Percentiles rank a stretch among this genome's conserved stretches.
phyloP scores from a whole-genome alignment of 2,329 filamentous ascomycete species.

The Boeremia exigua region DNA sequence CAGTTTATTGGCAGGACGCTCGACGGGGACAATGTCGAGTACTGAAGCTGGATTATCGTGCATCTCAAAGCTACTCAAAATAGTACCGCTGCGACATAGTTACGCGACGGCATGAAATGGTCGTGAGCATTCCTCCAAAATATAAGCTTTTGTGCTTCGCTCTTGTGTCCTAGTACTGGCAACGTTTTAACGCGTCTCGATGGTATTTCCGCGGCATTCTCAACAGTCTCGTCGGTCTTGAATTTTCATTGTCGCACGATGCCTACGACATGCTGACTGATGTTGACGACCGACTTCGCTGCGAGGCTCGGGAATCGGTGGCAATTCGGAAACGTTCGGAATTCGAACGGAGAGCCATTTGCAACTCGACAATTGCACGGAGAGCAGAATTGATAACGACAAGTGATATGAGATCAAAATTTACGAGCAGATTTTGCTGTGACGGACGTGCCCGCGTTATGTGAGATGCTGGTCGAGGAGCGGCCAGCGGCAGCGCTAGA shows the following conservation, averaged over 20 bases:
- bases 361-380: not conserved
- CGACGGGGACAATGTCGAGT: slow-evolving; percentile 21
- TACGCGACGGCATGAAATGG: slow-evolving; percentile 20
- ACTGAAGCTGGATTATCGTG: slow-evolving; percentile 27
- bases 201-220: not conserved
- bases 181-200: too few species aligned
- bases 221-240: not conserved
- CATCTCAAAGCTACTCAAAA: slow-evolving; percentile 32
- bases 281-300: slow-evolving; percentile 4
- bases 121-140: slow-evolving; percentile 23
- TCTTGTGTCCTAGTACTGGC: not conserved
- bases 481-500: slow-evolving; percentile 31
- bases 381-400: not conserved
- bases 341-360: too few species aligned
- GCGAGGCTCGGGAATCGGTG: slow-evolving; percentile 22
- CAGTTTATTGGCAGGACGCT: slow-evolving; percentile 22
- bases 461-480: slow-evolving; percentile 6
- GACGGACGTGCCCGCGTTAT: slow-evolving; percentile 2
- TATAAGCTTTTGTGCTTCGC: not conserved
- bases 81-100: slow-evolving; percentile 25
- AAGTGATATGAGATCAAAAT: not conserved
- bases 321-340: slow-evolving; percentile 18
- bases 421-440: not conserved
- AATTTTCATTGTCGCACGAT: not conserved
- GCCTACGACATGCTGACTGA: not conserved